phyloP scores from a whole-genome alignment of 306 rosid species.

The Hippophae gyantsensis region DNA sequence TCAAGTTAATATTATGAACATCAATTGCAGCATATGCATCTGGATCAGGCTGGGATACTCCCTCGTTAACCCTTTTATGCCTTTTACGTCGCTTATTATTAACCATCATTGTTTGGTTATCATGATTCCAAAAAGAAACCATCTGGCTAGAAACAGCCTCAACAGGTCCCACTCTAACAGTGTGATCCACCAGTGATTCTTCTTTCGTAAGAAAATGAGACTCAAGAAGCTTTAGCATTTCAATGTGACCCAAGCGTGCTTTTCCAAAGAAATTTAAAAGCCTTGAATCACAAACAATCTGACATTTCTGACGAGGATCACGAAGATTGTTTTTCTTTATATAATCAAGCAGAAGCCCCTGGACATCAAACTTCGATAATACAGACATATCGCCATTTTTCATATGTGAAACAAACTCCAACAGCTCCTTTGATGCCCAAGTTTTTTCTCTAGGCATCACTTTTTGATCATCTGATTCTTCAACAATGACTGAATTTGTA shows the following conservation, averaged over 20 bases:
- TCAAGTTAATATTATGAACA: conserved; percentile 68
- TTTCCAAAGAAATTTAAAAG: conserved; percentile 66
- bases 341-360: conserved; percentile 65
- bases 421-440: conserved; percentile 89
- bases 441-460: conserved; percentile 28
- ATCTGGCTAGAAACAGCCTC: conserved; percentile 36
- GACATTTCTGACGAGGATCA: conserved; percentile 63
- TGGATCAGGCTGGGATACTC: conserved; percentile 28
- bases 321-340: conserved; percentile 61
- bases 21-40: conserved; percentile 73
- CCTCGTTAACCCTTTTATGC: conserved; percentile 36
- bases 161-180: conserved; percentile 26
- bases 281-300: conserved; percentile 70
- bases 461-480: conserved; percentile 30
- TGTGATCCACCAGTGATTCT: conserved; percentile 24
- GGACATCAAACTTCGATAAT: conserved; percentile 58
- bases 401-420: conserved; percentile 86
- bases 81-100: conserved; percentile 48
- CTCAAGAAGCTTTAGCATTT: conserved; percentile 82
- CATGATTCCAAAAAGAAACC: conserved; percentile 35
- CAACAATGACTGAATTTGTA: conserved; percentile 23
- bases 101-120: conserved; percentile 28
- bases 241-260: conserved; percentile 57
- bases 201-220: conserved; percentile 56
- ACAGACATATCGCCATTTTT: conserved; percentile 64